Evolutionary conservation across 2,329 filamentous ascomycete genomes (phyloP), one percentile per base, ranked within the genome.

Genomic region (Coniochaeta sp.): DNA sequence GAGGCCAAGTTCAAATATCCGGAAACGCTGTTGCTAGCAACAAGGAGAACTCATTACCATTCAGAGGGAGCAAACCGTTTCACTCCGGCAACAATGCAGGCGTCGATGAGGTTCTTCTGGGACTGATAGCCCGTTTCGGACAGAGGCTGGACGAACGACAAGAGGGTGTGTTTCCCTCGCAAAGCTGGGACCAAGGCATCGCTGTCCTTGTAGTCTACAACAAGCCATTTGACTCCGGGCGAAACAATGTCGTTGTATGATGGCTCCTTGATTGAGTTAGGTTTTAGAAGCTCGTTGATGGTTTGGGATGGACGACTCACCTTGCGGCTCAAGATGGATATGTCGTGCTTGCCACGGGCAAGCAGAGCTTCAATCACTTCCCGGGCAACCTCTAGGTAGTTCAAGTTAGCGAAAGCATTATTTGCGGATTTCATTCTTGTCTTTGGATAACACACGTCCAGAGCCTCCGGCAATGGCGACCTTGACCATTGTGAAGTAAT

Each of bases 51-150:
- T 3, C 8, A 6, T 3, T 36, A 36, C 34, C 34, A 89, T 64
- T 89, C 87, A 38, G 82, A 83, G 1, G 85, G 84, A 1, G 87
- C 78, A 67, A 85, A 87, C 7, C 84, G 78, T 64, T 81, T 80
- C 6, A 89, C 85, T 1, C 84, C 82, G 1, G 84, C 84, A 2
- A 74, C 73, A 43, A 86, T 75, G 7, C 82, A 77, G 0, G 85
- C 86, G 60, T 88, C 81, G 58, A 88, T 82, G 55, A 89, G 71
- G 34, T 77, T 78, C 62, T 75, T 77, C 66, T 88, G 84, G 0
- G 79, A 69, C n/a, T 69, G 64, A 0, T 66, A 64, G 17, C 47
- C 47, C 6, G 66, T 66, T 59, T 75, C 73, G 0, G 67, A 65
- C 1, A 74, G 67, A 1, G 71, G 62, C 6, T 74, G 64, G 16